phyloP scores from a whole-genome alignment of 2,329 filamentous ascomycete genomes.

The Ceratocystis papillata region DNA sequence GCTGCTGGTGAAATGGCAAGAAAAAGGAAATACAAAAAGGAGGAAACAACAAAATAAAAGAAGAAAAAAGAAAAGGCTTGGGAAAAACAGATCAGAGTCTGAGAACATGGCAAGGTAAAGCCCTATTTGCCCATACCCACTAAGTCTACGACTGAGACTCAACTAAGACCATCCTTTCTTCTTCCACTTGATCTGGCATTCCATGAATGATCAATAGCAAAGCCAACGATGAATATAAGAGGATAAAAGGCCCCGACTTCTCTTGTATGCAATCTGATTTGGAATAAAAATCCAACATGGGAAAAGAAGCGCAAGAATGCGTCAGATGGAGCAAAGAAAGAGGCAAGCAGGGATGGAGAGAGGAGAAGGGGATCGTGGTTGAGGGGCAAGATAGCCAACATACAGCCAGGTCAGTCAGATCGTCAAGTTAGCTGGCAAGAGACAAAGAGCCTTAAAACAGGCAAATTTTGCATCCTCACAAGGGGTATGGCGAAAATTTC shows the following conservation, averaged over 20 bases:
- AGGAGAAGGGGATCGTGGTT: too few relatives aligned
- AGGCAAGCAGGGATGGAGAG: not conserved
- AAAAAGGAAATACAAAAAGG: not conserved
- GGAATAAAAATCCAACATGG: not conserved
- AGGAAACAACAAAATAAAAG: not conserved
- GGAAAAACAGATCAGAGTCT: not conserved
- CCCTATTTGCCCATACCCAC: not conserved
- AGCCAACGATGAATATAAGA: not conserved
- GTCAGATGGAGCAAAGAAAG: not conserved
- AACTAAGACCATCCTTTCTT: not conserved
- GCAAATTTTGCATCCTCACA: too few relatives aligned
- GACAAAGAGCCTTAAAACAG: too few relatives aligned
- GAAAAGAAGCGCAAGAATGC: not conserved
- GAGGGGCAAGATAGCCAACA: not conserved
- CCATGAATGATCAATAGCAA: not conserved
- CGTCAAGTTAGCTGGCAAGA: too few relatives aligned
- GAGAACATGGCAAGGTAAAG: not conserved
- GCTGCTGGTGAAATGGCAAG: not conserved
- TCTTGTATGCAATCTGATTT: constrained; percentile 1
- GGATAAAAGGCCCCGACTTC: too few relatives aligned
- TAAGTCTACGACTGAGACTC: too few relatives aligned
- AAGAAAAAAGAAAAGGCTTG: not conserved
- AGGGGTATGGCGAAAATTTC: too few relatives aligned
- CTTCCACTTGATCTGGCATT: not conserved
- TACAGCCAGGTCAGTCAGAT: not conserved